Percentiles rank a stretch among this genome's conserved stretches.
Evolutionary conservation across 1,284 basidiomycete genomes (phyloP).

Genomic region (Ceratobasidium sp.): DNA sequence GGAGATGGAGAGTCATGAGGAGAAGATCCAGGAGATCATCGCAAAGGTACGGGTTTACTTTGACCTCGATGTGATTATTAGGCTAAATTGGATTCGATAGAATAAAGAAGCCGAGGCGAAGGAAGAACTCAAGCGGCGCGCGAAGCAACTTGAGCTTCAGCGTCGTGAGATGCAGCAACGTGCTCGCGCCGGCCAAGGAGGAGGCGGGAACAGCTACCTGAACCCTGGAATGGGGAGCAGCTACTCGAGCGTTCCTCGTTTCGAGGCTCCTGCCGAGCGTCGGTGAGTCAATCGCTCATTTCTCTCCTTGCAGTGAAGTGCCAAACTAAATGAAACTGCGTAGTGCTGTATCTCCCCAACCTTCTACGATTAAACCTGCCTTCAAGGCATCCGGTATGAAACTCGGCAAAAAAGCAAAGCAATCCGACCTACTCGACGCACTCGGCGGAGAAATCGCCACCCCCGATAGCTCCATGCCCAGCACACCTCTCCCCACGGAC

Average conservation of each 20-base stretch:
- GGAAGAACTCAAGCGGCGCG: slow-evolving; percentile 97
- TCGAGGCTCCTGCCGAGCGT: slow-evolving; percentile 61
- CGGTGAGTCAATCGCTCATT: slow-evolving; percentile 19
- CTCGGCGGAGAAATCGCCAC: slow-evolving; percentile 81
- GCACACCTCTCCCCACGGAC: slow-evolving; percentile 58
- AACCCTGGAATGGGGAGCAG: slow-evolving; percentile 64
- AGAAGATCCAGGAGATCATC: slow-evolving; percentile 99
- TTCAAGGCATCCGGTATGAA: slow-evolving; percentile 99
- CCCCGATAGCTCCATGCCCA: slow-evolving; percentile 61
- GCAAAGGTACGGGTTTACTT: slow-evolving; percentile 71
- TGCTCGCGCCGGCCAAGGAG: slow-evolving; percentile 59
- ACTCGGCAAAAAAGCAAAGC: slow-evolving; percentile 93
- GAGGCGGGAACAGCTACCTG: slow-evolving; percentile 64
- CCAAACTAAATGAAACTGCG: background rate
- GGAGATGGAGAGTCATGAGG: slow-evolving; percentile 99
- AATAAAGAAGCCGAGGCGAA: slow-evolving; percentile 99
- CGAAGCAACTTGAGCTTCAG: slow-evolving; percentile 98
- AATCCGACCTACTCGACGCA: slow-evolving; percentile 86
- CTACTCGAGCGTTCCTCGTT: slow-evolving; percentile 76
- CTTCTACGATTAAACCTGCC: slow-evolving; percentile 59
- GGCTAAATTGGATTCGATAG: no score
- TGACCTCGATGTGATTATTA: no score
- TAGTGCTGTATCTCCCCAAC: slow-evolving; percentile 35
- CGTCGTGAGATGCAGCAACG: slow-evolving; percentile 90
- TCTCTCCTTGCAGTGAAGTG: background rate